Conservation (phyloP, 2,329 filamentous ascomycete genomes). For the Bipolaris sorokiniana region DNA sequence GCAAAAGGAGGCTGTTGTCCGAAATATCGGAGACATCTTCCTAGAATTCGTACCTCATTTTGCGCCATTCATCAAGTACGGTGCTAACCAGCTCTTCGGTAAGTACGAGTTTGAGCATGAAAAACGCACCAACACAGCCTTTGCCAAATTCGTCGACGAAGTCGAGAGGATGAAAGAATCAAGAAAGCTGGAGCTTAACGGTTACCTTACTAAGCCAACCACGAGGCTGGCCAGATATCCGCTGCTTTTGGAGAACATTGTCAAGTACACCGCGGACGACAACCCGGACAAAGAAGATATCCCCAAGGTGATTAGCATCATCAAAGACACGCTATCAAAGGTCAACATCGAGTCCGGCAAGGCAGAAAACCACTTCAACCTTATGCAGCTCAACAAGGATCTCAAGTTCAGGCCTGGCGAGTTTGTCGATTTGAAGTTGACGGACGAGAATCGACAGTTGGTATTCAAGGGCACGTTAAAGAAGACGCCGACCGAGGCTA, state of each 20-base stretch:
- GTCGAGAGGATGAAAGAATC: constrained; percentile 96
- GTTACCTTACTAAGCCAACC: constrained; percentile 96
- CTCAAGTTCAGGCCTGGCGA: constrained; percentile 90
- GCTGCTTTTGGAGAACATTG: constrained; percentile 84
- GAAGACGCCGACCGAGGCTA: constrained; percentile 85
- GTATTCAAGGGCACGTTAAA: constrained; percentile 95
- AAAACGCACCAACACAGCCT: constrained; percentile 81
- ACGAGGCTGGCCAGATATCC: constrained; percentile 94
- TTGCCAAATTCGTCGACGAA: constrained; percentile 92
- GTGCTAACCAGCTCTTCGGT: constrained; percentile 91
- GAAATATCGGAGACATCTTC: constrained; percentile 92
- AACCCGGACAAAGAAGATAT: constrained; percentile 92
- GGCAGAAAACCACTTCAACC: constrained; percentile 95
- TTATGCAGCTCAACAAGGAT: constrained; percentile 88
- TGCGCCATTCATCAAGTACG: constrained; percentile 94
- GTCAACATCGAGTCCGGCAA: constrained; percentile 97
- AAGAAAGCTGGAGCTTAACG: constrained; percentile 93
- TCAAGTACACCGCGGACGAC: constrained; percentile 88
- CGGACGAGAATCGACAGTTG: constrained; percentile 89
- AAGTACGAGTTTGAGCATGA: constrained; percentile 99
- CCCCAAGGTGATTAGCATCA: constrained; percentile 83
- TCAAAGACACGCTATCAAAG: constrained; percentile 82
- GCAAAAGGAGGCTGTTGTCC: constrained; percentile 86
- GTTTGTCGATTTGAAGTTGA: constrained; percentile 90
- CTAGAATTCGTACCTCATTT: constrained; percentile 90